Evolutionary conservation across 345 rosid genomes (phyloP).

Genomic region (Arabidopsis arenosa): DNA sequence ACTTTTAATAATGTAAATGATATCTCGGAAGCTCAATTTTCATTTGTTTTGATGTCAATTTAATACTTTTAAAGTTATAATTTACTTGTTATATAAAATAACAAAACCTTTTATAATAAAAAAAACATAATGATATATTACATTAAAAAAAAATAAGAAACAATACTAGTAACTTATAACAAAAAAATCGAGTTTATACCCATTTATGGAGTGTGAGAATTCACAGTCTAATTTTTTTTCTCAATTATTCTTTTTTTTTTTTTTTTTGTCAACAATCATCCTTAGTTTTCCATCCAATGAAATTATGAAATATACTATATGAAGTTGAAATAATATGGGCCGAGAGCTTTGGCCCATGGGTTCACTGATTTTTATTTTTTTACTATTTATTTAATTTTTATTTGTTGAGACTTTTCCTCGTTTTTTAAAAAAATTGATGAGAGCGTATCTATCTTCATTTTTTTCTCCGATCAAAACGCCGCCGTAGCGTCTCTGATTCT

Average conservation of each 20-base stretch:
- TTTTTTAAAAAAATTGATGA: background rate
- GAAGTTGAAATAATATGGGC: background rate
- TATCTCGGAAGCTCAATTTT: too few relatives aligned
- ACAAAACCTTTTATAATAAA: too few relatives aligned
- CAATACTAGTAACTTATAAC: too few relatives aligned
- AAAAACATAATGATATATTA: too few relatives aligned
- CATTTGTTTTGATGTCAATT: too few relatives aligned
- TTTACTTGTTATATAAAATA: too few relatives aligned
- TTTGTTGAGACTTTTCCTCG: background rate
- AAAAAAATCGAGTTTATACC: too few relatives aligned
- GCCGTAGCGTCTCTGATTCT: slow-evolving; percentile 3
- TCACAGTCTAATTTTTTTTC: background rate
- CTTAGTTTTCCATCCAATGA: background rate
- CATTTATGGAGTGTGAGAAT: too few relatives aligned
- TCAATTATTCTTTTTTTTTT: background rate
- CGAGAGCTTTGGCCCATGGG: background rate
- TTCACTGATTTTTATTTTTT: background rate
- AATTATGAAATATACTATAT: background rate
- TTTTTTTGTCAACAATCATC: too few relatives aligned
- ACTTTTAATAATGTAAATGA: too few relatives aligned
- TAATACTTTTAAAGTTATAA: too few relatives aligned
- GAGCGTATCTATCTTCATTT: slow-evolving; percentile 14
- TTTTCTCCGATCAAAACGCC: slow-evolving; percentile 24
- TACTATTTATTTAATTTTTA: background rate
- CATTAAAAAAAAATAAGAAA: too few relatives aligned